phyloP scores from a whole-genome alignment of 2,329 filamentous ascomycete species.

The Helicocarpus griseus region DNA sequence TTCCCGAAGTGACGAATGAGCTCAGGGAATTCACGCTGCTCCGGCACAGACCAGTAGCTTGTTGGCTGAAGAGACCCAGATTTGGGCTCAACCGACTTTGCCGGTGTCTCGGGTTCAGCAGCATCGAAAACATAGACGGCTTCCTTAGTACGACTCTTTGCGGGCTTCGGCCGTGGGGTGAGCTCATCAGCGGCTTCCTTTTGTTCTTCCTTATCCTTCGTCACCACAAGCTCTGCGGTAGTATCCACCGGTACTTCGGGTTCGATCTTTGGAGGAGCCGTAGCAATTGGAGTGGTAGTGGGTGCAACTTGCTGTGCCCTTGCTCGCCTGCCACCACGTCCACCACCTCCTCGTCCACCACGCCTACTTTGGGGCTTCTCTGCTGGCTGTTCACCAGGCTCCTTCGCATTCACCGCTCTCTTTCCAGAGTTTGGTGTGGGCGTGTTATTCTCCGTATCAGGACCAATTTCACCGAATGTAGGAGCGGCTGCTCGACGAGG shows the following conservation, averaged over 20 bases:
- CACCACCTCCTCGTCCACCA: conserved; percentile 23
- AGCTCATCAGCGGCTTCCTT: background rate
- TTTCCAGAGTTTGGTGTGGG: conserved; percentile 27
- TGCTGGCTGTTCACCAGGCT: conserved; percentile 22
- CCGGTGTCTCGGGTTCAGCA: conserved; percentile 5
- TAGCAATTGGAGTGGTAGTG: conserved; percentile 13
- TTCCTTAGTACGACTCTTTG: conserved; percentile 19
- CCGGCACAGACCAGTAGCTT: conserved; percentile 45
- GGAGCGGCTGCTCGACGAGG: conserved; percentile 41
- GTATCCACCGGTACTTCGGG: conserved; percentile 9
- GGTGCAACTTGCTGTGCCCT: conserved; percentile 21
- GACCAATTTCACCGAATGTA: conserved; percentile 32
- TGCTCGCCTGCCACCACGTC: conserved; percentile 15
- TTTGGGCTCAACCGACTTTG: conserved; percentile 17
- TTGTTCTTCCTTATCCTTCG: conserved; percentile 9
- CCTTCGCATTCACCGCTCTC: conserved; percentile 24
- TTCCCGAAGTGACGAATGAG: conserved; percentile 38
- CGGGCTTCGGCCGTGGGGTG: conserved; percentile 5
- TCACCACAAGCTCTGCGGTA: background rate
- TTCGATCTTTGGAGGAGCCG: conserved; percentile 21
- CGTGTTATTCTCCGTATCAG: conserved; percentile 23
- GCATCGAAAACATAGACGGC: conserved; percentile 1
- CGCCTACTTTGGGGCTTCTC: conserved; percentile 28
- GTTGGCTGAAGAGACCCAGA: conserved; percentile 36
- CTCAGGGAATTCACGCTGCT: conserved; percentile 38